Conservation (phyloP, 2,329 filamentous ascomycete species). For the Plenodomus tracheiphilus region DNA sequence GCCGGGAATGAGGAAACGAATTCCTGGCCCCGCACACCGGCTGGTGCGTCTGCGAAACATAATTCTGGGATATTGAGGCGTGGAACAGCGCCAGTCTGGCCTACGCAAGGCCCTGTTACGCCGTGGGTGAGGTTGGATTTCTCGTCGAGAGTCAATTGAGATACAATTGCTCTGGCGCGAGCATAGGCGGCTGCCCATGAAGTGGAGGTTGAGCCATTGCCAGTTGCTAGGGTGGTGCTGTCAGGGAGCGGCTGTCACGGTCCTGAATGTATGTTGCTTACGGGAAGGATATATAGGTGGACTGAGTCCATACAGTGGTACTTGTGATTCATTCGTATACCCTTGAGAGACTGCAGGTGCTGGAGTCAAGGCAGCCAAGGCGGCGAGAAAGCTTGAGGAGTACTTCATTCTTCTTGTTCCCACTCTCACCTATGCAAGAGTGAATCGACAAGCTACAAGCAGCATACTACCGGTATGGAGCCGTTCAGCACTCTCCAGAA, state of each 20-base stretch:
- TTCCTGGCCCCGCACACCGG: constrained; percentile 37
- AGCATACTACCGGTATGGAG: no score
- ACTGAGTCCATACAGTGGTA: constrained; percentile 32
- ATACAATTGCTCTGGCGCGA: constrained; percentile 46
- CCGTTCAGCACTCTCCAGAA: neutral
- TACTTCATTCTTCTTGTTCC: neutral
- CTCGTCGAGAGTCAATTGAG: constrained; percentile 47
- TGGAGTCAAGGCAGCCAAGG: constrained; percentile 11
- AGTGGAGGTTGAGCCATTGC: constrained; percentile 26
- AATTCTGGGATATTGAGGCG: constrained; percentile 43
- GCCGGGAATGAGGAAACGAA: constrained; percentile 39
- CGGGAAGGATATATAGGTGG: constrained; percentile 37
- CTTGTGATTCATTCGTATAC: constrained; percentile 33
- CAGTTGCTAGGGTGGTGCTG: constrained; percentile 14
- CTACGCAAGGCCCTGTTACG: constrained; percentile 36
- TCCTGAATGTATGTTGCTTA: constrained; percentile 9
- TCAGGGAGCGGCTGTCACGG: constrained; percentile 1
- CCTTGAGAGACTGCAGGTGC: constrained; percentile 14
- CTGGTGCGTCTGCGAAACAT: constrained; percentile 46
- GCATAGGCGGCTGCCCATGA: constrained; percentile 34
- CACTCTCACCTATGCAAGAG: no score
- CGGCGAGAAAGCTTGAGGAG: neutral
- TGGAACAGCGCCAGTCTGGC: constrained; percentile 42
- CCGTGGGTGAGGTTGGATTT: constrained; percentile 48
- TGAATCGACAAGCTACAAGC: no score